Evolutionary conservation across 306 rosid species (phyloP).

Genomic region (Prunus armeniaca): DNA sequence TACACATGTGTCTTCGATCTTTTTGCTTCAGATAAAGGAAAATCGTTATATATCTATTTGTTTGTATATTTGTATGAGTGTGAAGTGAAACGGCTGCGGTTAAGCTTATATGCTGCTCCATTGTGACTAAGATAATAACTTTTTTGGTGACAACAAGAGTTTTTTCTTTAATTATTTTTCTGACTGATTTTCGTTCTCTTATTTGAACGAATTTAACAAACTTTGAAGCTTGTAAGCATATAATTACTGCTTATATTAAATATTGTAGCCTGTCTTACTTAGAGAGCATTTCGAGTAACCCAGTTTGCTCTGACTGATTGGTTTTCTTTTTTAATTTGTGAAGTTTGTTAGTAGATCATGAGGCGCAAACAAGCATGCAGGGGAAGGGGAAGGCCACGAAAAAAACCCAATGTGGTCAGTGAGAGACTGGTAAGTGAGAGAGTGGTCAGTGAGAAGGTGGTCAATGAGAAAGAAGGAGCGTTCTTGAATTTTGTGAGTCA

Average conservation of each 20-base stretch:
- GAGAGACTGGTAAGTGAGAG: background rate
- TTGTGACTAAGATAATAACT: background rate
- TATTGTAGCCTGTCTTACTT: background rate
- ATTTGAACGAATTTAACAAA: background rate
- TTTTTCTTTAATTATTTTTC: background rate
- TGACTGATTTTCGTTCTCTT: background rate
- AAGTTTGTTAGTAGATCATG: background rate
- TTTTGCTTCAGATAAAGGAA: background rate
- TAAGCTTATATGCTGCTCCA: background rate
- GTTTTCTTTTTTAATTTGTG: background rate
- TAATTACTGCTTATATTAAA: background rate
- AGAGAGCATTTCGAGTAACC: background rate
- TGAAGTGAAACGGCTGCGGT: background rate
- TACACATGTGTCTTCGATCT: background rate
- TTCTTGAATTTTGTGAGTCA: constrained; percentile 1
- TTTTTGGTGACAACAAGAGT: background rate
- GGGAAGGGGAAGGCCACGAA: constrained; percentile 2
- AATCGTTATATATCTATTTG: background rate
- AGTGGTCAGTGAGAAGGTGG: background rate
- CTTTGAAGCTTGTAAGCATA: background rate
- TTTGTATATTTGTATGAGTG: background rate
- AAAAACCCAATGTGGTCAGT: background rate
- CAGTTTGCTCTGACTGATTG: background rate
- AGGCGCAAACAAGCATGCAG: background rate
- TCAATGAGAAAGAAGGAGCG: background rate